Evolutionary conservation across 2,329 filamentous ascomycete species (phyloP).

Genomic region (Exophiala lecanii-corni): DNA sequence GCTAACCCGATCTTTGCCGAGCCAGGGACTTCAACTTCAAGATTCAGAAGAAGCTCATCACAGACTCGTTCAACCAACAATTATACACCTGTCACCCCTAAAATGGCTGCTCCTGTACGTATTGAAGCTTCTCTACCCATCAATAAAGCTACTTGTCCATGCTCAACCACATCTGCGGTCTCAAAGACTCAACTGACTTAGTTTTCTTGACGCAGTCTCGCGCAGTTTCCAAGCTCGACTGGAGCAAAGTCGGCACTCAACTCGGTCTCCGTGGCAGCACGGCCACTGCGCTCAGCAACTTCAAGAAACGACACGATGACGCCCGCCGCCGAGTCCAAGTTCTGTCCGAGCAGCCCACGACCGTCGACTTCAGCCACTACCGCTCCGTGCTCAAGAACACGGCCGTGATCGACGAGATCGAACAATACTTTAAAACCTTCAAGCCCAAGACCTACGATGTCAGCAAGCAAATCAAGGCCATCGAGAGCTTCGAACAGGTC

Average conservation of each 20-base stretch:
- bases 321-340: conserved; percentile 86
- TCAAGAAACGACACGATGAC: conserved; percentile 99
- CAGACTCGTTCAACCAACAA: conserved; percentile 6
- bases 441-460: conserved; percentile 93
- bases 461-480: conserved; percentile 89
- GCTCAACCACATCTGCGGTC: too few relatives aligned
- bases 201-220: conserved; percentile 79
- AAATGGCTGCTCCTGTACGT: conserved; percentile 37
- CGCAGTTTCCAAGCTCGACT: conserved; percentile 99
- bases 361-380: conserved; percentile 92
- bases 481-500: conserved; percentile 96
- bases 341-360: conserved; percentile 77
- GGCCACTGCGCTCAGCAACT: conserved; percentile 81
- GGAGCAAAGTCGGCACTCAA: conserved; percentile 88
- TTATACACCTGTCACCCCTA: conserved; percentile 30
- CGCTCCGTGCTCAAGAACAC: conserved; percentile 91
- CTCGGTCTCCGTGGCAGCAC: conserved; percentile 96
- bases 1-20: conserved; percentile 9
- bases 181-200: too few relatives aligned
- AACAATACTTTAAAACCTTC: conserved; percentile 89
- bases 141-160: conserved; percentile 34
- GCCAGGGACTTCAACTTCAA: conserved; percentile 11
- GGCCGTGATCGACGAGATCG: conserved; percentile 91
- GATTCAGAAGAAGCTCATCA: conserved; percentile 13
- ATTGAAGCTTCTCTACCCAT: conserved; percentile 38